Conservation (phyloP, 108 stramenopile species). For the Cafeteria roenbergensis region DNA sequence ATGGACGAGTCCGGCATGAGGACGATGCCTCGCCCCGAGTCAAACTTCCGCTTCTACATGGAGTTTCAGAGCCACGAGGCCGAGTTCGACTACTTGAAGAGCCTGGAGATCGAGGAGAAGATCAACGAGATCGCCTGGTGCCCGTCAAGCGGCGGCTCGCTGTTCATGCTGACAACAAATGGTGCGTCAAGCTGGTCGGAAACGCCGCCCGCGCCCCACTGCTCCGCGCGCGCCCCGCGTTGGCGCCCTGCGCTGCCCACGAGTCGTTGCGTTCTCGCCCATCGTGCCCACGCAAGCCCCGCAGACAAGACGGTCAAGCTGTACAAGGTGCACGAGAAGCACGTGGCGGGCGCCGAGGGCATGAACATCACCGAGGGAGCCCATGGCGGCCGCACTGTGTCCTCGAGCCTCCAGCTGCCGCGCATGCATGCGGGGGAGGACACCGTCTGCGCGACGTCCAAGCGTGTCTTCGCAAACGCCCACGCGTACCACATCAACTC, state of each 20-base stretch:
- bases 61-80: slow-evolving; percentile 56
- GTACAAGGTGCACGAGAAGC: slow-evolving; percentile 39
- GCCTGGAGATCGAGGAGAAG: slow-evolving; percentile 54
- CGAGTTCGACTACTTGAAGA: slow-evolving; percentile 57
- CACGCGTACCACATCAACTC: slow-evolving; percentile 60
- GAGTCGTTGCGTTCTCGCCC: no score
- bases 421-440: slow-evolving; percentile 11
- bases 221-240: no score
- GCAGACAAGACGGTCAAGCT: slow-evolving; percentile 52
- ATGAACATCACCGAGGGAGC: neutral
- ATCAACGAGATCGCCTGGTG: slow-evolving; percentile 57
- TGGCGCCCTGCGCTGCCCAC: no score
- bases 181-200: no score
- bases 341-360: neutral
- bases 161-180: slow-evolving; percentile 45
- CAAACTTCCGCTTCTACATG: slow-evolving; percentile 32
- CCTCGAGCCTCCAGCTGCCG: slow-evolving; percentile 15
- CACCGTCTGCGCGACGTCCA: slow-evolving; percentile 23
- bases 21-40: no score
- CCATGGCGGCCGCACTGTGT: neutral
- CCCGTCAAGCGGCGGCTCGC: slow-evolving; percentile 22
- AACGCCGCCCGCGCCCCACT: no score
- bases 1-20: no score
- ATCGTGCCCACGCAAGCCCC: no score
- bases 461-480: slow-evolving; percentile 44